Evolutionary conservation across 2,329 filamentous ascomycete genomes (phyloP), one percentile per base, ranked within the genome.

Genomic region (Epichloe typhina): DNA sequence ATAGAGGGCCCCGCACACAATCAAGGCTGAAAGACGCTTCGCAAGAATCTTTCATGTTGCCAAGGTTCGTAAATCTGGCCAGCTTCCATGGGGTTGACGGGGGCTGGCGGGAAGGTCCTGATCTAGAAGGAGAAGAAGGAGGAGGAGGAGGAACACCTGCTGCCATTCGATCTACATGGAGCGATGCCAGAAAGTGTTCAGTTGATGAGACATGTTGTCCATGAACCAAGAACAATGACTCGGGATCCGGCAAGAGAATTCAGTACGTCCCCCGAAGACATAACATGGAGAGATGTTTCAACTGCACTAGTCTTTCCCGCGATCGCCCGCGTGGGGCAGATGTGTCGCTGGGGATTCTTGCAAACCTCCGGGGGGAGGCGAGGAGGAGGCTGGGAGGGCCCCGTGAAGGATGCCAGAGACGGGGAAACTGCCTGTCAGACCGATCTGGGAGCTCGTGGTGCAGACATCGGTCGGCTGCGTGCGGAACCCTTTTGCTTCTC

Each of bases 11-110:
- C 74, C 84, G 56, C 71, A 72, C 40, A 81, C 73, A 54, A 86
- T 64, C 66, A 76, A 75, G 47, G 87, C 84, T 0, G 86, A 86
- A 7, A 90, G 62, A 17, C 86, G 84, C 67, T 79, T 83, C 53
- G 72, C 21, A 21, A 82, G 52, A 47, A 76, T 75, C 61, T n/a
- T 74, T 76, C 54, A 90, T 70, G 74, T 91, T 91, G 68, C 80
- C 72, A 19, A 75, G n/a, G 58, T 68, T 91, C 86, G 69, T 91
- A 88, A 55, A 90, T 76, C 60, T 82, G 74, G 50, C 86, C 86
- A 19, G 80, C 65, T 17, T 83, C 83, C 68, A 88, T 77, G 45
- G 80, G 84, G 72, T 89, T 86, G n/a, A n/a, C n/a, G n/a, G n/a
- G n/a, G n/a, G n/a, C n/a, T n/a, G n/a, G n/a, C n/a, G n/a, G n/a